A percentile compares a stretch with the other conserved stretches of the same genome.
Conservation (phyloP, 805 yeast genomes). For the Debaryomyces tyrocola region DNA sequence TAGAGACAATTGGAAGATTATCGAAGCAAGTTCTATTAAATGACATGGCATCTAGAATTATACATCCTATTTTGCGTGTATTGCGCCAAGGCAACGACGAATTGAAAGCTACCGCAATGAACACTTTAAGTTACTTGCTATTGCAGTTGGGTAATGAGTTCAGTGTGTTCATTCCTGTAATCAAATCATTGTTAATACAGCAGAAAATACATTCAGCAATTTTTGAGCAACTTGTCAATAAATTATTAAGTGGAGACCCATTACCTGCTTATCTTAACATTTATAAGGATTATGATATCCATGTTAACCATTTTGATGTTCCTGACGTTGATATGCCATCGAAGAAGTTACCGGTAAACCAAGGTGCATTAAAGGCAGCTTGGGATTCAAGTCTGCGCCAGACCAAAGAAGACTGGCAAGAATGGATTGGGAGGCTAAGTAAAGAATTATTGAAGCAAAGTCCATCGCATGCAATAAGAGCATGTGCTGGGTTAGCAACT, state of each 20-base stretch:
- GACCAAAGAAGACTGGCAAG: constrained; percentile 96
- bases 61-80: constrained; percentile 81
- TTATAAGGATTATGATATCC: constrained; percentile 56
- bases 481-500: constrained; percentile 87
- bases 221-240: constrained; percentile 79
- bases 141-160: constrained; percentile 84
- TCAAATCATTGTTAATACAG: constrained; percentile 62
- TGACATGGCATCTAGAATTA: constrained; percentile 87
- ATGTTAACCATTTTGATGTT: constrained; percentile 45
- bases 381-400: constrained; percentile 93
- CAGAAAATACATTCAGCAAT: constrained; percentile 67
- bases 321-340: constrained; percentile 66
- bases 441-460: constrained; percentile 87
- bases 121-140: constrained; percentile 73
- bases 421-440: constrained; percentile 88
- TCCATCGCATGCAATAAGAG: constrained; percentile 91
- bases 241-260: constrained; percentile 80
- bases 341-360: constrained; percentile 71
- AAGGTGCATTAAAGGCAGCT: constrained; percentile 65
- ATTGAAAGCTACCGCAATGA: constrained; percentile 63
- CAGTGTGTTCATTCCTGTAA: constrained; percentile 80
- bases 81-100: constrained; percentile 56
- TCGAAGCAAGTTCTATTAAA: constrained; percentile 69
- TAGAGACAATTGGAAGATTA: constrained; percentile 79
- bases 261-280: constrained; percentile 74